A percentile compares a stretch with the other conserved stretches of the same genome.
These are phyloP conservation scores for Suillus occidentalis DNA, from an alignment of 768 basidiomycete species.

Conservation along the genomic window DNA sequence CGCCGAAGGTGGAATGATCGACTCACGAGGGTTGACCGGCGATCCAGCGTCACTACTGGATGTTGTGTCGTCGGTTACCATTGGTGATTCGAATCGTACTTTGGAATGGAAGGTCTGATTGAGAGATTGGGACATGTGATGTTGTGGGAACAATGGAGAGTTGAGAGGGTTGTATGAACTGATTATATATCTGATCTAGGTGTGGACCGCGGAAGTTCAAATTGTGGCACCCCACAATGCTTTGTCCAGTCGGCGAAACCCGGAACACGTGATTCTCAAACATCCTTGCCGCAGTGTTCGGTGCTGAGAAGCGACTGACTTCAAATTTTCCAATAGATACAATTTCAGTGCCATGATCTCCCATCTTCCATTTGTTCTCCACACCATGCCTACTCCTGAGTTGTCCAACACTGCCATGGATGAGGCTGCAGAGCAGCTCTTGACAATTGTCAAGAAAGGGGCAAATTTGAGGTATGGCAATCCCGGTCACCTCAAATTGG, in stretches of 20 bases:
- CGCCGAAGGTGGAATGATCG: neutral
- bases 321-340: neutral
- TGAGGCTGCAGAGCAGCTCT: neutral
- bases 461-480: neutral
- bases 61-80: neutral
- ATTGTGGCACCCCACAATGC: too few species aligned
- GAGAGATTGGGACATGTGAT: neutral
- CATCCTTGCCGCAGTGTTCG: too few species aligned
- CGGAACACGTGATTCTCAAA: too few species aligned
- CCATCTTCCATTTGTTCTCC: neutral
- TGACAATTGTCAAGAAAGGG: neutral
- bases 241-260: too few species aligned
- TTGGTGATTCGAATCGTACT: neutral
- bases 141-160: neutral
- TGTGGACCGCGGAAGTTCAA: too few species aligned
- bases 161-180: neutral
- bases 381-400: neutral
- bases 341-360: neutral
- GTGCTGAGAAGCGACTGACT: too few species aligned
- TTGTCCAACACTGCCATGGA: neutral
- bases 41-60: neutral
- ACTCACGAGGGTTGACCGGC: neutral
- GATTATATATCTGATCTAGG: too few species aligned
- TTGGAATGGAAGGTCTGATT: too few species aligned
- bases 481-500: neutral